phyloP scores from a whole-genome alignment of 768 basidiomycete species.

The Hemileccinum impolitum region DNA sequence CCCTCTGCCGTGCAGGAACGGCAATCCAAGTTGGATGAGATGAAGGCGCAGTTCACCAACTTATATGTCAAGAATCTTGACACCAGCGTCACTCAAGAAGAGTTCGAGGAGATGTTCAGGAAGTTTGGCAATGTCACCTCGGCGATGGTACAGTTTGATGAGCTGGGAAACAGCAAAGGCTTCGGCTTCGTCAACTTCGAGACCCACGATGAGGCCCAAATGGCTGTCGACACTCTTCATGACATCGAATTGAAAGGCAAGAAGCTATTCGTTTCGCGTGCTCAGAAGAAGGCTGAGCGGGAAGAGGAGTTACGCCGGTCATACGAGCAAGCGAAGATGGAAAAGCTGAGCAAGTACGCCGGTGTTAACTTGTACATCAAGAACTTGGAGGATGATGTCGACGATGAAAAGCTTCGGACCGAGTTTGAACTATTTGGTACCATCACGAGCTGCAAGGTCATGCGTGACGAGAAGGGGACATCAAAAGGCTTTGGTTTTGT shows the following conservation, averaged over 20 bases:
- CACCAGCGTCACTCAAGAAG: constrained; percentile 74
- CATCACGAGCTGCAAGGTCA: constrained; percentile 98
- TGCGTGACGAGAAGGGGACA: constrained; percentile 92
- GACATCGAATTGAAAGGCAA: constrained; percentile 81
- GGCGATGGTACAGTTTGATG: constrained; percentile 78
- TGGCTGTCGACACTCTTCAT: constrained; percentile 85
- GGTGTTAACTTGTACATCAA: constrained; percentile 99
- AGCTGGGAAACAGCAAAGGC: constrained; percentile 89
- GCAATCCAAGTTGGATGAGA: constrained; percentile 97
- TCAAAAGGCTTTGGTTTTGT: constrained; percentile 99
- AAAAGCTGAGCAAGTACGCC: constrained; percentile 97
- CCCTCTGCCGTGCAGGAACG: constrained; percentile 61
- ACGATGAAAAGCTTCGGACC: constrained; percentile 93
- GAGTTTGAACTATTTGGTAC: constrained; percentile 97
- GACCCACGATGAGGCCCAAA: constrained; percentile 85
- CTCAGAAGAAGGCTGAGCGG: constrained; percentile 98
- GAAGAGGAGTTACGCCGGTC: constrained; percentile 93
- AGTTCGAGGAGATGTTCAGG: constrained; percentile 80
- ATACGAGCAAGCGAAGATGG: constrained; percentile 95
- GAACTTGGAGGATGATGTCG: constrained; percentile 97
- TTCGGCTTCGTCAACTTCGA: constrained; percentile 99
- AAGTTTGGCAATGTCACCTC: constrained; percentile 85
- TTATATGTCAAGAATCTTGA: constrained; percentile 98
- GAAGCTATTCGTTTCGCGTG: constrained; percentile 93
- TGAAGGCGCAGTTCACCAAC: constrained; percentile 97